Percentiles rank a stretch among this genome's conserved stretches.
phyloP scores from a whole-genome alignment of 176 grass and related monocot genomes.

The Rhynchospora pubera region DNA sequence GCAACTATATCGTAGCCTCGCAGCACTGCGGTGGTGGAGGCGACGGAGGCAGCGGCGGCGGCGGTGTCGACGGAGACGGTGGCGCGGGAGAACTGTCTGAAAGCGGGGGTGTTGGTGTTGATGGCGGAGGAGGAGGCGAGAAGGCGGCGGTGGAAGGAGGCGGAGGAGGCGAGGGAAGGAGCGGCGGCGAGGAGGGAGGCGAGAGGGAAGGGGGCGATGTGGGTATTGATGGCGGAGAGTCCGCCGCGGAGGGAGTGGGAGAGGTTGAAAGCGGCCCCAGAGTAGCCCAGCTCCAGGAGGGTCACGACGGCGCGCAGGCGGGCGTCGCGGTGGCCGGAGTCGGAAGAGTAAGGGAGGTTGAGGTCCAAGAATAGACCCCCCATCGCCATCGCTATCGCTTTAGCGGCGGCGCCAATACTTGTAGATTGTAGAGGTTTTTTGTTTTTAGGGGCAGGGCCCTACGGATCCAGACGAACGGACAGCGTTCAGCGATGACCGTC shows the following conservation, averaged over 20 bases:
- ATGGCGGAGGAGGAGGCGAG: slow-evolving; percentile 19
- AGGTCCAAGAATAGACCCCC: slow-evolving; percentile 53
- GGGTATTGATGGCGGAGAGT: slow-evolving; percentile 19
- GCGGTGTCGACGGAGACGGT: slow-evolving; percentile 50
- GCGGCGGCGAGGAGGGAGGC: slow-evolving; percentile 42
- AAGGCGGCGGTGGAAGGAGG: slow-evolving; percentile 40
- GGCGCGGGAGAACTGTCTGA: slow-evolving; percentile 65
- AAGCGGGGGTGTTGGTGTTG: background rate
- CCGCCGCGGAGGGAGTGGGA: slow-evolving; percentile 49
- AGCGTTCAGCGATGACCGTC: too few species aligned
- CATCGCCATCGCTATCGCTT: slow-evolving; percentile 1
- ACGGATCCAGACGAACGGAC: too few species aligned
- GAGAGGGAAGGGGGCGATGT: slow-evolving; percentile 28
- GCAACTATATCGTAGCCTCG: slow-evolving; percentile 62
- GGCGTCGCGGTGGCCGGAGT: slow-evolving; percentile 18
- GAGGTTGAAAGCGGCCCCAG: slow-evolving; percentile 37
- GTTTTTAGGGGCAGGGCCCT: too few species aligned
- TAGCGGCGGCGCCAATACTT: too few species aligned
- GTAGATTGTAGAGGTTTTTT: too few species aligned
- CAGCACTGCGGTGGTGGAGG: slow-evolving; percentile 39
- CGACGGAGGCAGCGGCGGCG: slow-evolving; percentile 24
- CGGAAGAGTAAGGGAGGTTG: slow-evolving; percentile 38
- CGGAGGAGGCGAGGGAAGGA: slow-evolving; percentile 34
- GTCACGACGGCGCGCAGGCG: slow-evolving; percentile 20
- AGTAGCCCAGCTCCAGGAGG: slow-evolving; percentile 28